Evolutionary conservation across 129 eudicot genomes (phyloP).

Genomic region (Centaurea solstitialis): DNA sequence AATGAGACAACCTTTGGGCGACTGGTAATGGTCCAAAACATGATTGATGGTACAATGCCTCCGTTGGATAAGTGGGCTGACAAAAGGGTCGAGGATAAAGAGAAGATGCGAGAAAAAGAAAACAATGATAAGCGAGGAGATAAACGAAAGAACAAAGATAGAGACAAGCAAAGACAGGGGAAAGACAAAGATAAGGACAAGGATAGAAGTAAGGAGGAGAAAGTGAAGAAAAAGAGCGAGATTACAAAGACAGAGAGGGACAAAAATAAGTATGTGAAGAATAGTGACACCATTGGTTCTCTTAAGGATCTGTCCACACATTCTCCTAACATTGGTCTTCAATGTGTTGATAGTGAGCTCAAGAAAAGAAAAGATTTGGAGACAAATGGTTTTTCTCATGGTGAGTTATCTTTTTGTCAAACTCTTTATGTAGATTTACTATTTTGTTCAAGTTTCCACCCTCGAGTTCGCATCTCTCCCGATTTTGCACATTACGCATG

Average conservation of each 20-base stretch:
- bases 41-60: constrained; percentile 35
- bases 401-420: constrained; percentile 45
- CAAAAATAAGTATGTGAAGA: constrained; percentile 30
- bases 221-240: constrained; percentile 37
- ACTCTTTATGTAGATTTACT: background rate
- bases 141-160: constrained; percentile 45
- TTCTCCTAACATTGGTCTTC: constrained; percentile 20
- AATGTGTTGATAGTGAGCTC: constrained; percentile 31
- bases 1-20: constrained; percentile 28
- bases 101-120: constrained; percentile 46
- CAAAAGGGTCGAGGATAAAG: constrained; percentile 37
- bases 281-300: constrained; percentile 28
- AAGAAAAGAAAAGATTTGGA: constrained; percentile 64
- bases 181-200: constrained; percentile 44
- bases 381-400: constrained; percentile 58
- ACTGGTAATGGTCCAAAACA: constrained; percentile 25
- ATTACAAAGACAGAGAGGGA: constrained; percentile 34
- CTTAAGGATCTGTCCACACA: constrained; percentile 16
- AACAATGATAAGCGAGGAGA: constrained; percentile 44
- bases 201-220: constrained; percentile 42
- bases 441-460: background rate
- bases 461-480: background rate
- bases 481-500: too few relatives aligned
- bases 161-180: constrained; percentile 43
- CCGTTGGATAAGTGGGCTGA: constrained; percentile 38